phyloP scores from a whole-genome alignment of 2,329 filamentous ascomycete genomes.

The Alternaria ventricosa region DNA sequence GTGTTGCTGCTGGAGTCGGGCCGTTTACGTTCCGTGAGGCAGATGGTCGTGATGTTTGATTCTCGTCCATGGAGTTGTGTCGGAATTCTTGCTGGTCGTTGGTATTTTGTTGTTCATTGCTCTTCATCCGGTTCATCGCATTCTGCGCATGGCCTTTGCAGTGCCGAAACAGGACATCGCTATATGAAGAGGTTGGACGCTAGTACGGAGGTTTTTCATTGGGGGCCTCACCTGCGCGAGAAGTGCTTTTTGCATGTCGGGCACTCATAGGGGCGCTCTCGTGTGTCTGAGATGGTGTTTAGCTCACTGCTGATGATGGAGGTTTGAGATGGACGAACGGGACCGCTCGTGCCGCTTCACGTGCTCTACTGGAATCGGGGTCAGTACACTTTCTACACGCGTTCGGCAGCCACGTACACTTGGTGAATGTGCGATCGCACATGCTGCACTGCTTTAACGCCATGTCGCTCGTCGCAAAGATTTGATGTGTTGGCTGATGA shows the following conservation, averaged over 20 bases:
- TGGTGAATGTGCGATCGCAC: slow-evolving; percentile 63
- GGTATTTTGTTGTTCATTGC: slow-evolving; percentile 35
- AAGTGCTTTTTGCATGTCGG: slow-evolving; percentile 62
- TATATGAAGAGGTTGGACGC: slow-evolving; percentile 35
- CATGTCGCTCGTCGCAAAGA: slow-evolving; percentile 30
- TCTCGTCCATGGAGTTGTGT: slow-evolving; percentile 23
- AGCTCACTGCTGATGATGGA: slow-evolving; percentile 18
- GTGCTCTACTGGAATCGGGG: slow-evolving; percentile 49
- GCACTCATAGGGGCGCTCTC: slow-evolving; percentile 62
- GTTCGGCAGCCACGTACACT: slow-evolving; percentile 31
- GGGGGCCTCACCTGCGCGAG: slow-evolving; percentile 56
- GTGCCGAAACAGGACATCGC: slow-evolving; percentile 59
- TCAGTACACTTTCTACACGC: slow-evolving; percentile 6
- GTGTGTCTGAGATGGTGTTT: slow-evolving; percentile 53
- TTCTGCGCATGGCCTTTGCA: slow-evolving; percentile 59
- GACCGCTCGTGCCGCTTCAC: slow-evolving; percentile 63
- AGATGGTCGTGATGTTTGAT: slow-evolving; percentile 22
- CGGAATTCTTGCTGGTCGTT: slow-evolving; percentile 31
- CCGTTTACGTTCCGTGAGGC: slow-evolving; percentile 25
- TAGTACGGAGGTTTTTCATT: slow-evolving; percentile 16
- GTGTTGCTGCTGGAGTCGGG: slow-evolving; percentile 25
- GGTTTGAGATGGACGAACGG: slow-evolving; percentile 49
- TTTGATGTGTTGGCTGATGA: slow-evolving; percentile 17
- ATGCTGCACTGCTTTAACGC: slow-evolving; percentile 50
- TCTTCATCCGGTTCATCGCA: slow-evolving; percentile 45